Conservation (phyloP, 2,329 filamentous ascomycete species). For the Tolypocladium capitatum region DNA sequence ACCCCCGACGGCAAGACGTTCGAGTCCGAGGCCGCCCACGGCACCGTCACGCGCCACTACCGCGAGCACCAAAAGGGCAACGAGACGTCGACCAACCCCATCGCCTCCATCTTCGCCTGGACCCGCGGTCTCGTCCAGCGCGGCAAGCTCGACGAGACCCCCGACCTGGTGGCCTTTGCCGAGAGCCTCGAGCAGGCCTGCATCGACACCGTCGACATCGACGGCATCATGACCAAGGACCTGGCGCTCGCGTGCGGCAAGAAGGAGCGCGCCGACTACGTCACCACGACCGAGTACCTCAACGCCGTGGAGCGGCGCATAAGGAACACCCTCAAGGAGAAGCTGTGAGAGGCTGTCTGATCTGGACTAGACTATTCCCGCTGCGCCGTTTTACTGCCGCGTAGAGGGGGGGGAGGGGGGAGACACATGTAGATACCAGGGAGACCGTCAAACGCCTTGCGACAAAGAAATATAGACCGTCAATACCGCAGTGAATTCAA, state of each 20-base stretch:
- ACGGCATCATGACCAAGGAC: constrained; percentile 99
- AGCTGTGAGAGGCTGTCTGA: constrained; percentile 39
- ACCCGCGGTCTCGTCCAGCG: constrained; percentile 88
- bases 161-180: constrained; percentile 81
- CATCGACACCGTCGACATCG: constrained; percentile 82
- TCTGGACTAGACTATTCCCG: neutral
- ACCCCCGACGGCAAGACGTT: constrained; percentile 95
- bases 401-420: neutral
- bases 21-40: constrained; percentile 95
- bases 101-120: constrained; percentile 98
- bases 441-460: neutral
- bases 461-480: neutral
- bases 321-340: constrained; percentile 66
- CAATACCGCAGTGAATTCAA: neutral
- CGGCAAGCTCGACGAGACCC: constrained; percentile 84
- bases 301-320: constrained; percentile 83
- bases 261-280: constrained; percentile 71
- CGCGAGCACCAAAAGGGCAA: constrained; percentile 97
- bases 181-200: constrained; percentile 87
- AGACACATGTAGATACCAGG: constrained; percentile 3
- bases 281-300: constrained; percentile 85
- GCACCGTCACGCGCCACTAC: constrained; percentile 96
- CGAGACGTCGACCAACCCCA: constrained; percentile 96
- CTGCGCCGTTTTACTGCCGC: neutral
- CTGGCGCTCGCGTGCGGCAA: constrained; percentile 89